A percentile compares a stretch with the other conserved stretches of the same genome.
phyloP scores from a whole-genome alignment of 2,329 filamentous ascomycete species.

The Epicoccum nigrum region DNA sequence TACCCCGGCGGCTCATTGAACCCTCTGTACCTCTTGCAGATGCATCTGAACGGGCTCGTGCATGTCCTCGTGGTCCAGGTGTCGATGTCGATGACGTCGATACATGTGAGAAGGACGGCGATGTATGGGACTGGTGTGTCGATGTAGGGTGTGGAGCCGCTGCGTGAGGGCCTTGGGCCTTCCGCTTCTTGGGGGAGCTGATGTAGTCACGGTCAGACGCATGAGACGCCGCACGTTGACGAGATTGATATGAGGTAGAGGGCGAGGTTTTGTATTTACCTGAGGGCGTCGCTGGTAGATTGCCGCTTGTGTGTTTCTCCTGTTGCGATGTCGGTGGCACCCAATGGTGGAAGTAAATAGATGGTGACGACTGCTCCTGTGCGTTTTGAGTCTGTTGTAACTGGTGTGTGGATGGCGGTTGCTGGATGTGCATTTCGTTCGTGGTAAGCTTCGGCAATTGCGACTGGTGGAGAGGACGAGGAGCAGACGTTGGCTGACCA shows the following conservation, averaged over 20 bases:
- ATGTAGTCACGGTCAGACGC: conserved; percentile 65
- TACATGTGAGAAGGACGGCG: conserved; percentile 61
- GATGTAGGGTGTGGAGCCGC: conserved; percentile 59
- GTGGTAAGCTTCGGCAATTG: conserved; percentile 59
- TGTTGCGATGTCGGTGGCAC: conserved; percentile 75
- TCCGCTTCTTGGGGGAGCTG: conserved; percentile 85
- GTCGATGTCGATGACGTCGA: conserved; percentile 60
- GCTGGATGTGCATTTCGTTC: conserved; percentile 58
- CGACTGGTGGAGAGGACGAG: conserved; percentile 54
- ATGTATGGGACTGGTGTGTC: conserved; percentile 55
- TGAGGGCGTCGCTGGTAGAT: conserved; percentile 75
- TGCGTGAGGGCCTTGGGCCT: conserved; percentile 65
- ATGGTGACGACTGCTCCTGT: conserved; percentile 69
- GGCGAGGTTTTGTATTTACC: conserved; percentile 60
- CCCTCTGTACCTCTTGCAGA: conserved; percentile 51
- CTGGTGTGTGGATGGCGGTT: conserved; percentile 53
- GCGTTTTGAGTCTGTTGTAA: conserved; percentile 55
- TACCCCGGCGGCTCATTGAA: conserved; percentile 42
- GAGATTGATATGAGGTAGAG: conserved; percentile 40
- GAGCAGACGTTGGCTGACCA: conserved; percentile 49
- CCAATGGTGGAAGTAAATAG: conserved; percentile 93
- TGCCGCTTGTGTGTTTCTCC: conserved; percentile 59
- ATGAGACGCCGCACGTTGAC: conserved; percentile 58
- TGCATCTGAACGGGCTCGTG: conserved; percentile 69
- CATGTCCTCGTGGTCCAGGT: conserved; percentile 65